A percentile compares a stretch with the other conserved stretches of the same genome.
These are phyloP conservation scores for Pyrenophora teres DNA, from an alignment of 2,329 filamentous ascomycete species.

Conservation along the genomic window DNA sequence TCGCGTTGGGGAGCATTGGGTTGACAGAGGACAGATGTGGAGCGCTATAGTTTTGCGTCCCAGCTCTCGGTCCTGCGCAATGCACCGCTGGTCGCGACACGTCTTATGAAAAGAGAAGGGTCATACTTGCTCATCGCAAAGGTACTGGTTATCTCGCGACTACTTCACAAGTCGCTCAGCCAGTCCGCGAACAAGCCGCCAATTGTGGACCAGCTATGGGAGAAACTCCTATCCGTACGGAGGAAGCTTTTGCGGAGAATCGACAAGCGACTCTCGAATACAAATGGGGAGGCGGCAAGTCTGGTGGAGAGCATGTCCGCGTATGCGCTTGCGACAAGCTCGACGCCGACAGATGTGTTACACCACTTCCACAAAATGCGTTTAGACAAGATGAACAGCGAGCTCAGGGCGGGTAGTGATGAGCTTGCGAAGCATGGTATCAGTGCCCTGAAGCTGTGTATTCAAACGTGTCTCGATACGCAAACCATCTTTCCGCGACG, in stretches of 20 bases:
- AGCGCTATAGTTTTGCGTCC: slow-evolving; percentile 56
- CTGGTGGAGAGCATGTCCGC: slow-evolving; percentile 78
- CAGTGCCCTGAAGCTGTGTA: slow-evolving; percentile 71
- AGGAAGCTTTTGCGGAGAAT: slow-evolving; percentile 68
- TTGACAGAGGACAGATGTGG: slow-evolving; percentile 45
- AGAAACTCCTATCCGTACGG: slow-evolving; percentile 65
- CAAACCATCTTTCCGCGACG: slow-evolving; percentile 75
- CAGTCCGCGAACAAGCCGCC: slow-evolving; percentile 55
- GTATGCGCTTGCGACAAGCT: slow-evolving; percentile 80
- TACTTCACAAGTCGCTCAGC: slow-evolving; percentile 74
- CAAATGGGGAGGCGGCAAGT: slow-evolving; percentile 45
- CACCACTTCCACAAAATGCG: slow-evolving; percentile 77
- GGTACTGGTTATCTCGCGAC: slow-evolving; percentile 70
- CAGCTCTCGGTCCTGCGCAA: slow-evolving; percentile 63
- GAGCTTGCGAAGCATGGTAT: slow-evolving; percentile 61
- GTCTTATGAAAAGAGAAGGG: slow-evolving; percentile 57
- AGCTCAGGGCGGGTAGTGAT: slow-evolving; percentile 58
- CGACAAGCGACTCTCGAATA: slow-evolving; percentile 57
- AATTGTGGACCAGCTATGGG: slow-evolving; percentile 66
- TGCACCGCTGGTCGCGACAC: slow-evolving; percentile 58
- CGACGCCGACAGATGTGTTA: slow-evolving; percentile 77
- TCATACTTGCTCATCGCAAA: slow-evolving; percentile 65
- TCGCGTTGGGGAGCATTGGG: slow-evolving; percentile 6
- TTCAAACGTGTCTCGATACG: slow-evolving; percentile 76
- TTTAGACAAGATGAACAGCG: slow-evolving; percentile 67